A percentile compares a stretch with the other conserved stretches of the same genome.
These are phyloP conservation scores for Boletus reticuloceps DNA, from an alignment of 768 basidiomycete genomes.

Conservation along the genomic window DNA sequence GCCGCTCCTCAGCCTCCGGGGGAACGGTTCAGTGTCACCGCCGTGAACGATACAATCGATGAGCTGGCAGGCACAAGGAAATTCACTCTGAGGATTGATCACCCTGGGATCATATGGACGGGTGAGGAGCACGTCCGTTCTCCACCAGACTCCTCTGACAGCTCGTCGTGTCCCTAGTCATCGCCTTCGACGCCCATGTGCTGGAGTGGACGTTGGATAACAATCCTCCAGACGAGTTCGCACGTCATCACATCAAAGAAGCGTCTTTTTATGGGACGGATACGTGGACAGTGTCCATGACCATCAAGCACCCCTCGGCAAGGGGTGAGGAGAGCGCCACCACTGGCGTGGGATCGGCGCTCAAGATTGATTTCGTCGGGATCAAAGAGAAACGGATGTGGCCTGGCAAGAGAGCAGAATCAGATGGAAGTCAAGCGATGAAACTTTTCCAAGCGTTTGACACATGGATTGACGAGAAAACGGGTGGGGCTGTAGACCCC, in stretches of 20 bases:
- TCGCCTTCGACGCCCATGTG: conserved; percentile 91
- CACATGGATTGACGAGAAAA: conserved; percentile 65
- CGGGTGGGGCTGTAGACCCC: conserved; percentile 63
- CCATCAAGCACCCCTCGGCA: conserved; percentile 49
- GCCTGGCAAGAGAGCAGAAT: conserved; percentile 61
- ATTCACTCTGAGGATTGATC: conserved; percentile 65
- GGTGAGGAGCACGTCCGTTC: conserved; percentile 39
- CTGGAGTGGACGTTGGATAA: conserved; percentile 80
- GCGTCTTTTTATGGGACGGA: conserved; percentile 82
- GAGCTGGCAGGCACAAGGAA: conserved; percentile 59
- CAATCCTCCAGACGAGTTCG: conserved; percentile 70
- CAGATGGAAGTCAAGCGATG: conserved; percentile 60
- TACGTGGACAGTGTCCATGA: conserved; percentile 70
- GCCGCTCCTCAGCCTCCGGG: conserved; percentile 46
- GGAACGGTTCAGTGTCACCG: conserved; percentile 50
- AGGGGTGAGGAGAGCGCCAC: background rate
- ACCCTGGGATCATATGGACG: conserved; percentile 87
- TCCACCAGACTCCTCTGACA: background rate
- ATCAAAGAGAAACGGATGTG: conserved; percentile 84
- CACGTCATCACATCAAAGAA: conserved; percentile 89
- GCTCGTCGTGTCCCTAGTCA: conserved; percentile 40
- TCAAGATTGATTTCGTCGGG: conserved; percentile 75
- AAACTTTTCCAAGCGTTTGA: conserved; percentile 73
- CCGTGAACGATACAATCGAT: conserved; percentile 56
- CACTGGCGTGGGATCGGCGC: conserved; percentile 7